Conservation (phyloP, 306 rosid species). For the cucumber (Cucumis sativus) region Cucumber_9930_V3 NC_026657.2:7900001-7900500, state of each 20-base stretch:
- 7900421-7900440: neutral
- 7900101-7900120: neutral
- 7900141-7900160: neutral
- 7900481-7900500: neutral
- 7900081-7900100: neutral
- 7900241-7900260: slow-evolving; percentile 93
- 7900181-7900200: slow-evolving; percentile 99
- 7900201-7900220: slow-evolving; percentile 89
- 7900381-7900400: neutral
- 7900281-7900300: neutral
- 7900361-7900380: neutral
- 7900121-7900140: neutral
- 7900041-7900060: neutral
- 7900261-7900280: slow-evolving; percentile 7
- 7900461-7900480: neutral
- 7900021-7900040: neutral
- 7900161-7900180: neutral
- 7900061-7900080: neutral
- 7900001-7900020: neutral
- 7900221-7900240: slow-evolving; percentile 90
- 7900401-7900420: neutral
- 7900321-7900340: neutral
- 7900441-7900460: neutral
- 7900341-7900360: neutral
- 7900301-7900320: neutral